A percentile compares a stretch with the other conserved stretches of the same genome.
Conservation (phyloP, 2,329 filamentous ascomycete genomes). For the Simplicillium aogashimaense region DNA sequence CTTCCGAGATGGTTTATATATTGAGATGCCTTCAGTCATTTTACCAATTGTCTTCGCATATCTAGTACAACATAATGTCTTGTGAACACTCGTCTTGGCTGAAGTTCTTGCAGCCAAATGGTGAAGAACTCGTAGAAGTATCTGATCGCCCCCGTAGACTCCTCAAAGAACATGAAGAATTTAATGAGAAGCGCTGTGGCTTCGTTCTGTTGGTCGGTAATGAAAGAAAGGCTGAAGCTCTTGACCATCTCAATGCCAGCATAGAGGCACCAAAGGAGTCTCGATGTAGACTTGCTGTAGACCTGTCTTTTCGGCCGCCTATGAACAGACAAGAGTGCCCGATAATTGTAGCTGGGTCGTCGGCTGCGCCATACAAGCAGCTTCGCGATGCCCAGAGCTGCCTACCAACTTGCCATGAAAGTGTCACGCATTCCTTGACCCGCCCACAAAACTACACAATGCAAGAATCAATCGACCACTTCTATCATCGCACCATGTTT, state of each 20-base stretch:
- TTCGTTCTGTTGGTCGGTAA: constrained; percentile 3
- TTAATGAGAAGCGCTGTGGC: background rate
- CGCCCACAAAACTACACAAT: background rate
- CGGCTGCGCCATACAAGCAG: no score
- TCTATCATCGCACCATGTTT: constrained; percentile 4
- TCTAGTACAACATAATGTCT: background rate
- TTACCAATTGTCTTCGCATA: no score
- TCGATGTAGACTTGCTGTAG: no score
- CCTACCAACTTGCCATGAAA: constrained; percentile 1
- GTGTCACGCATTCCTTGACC: background rate
- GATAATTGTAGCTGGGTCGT: no score
- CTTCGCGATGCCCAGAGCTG: background rate
- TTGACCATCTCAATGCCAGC: no score
- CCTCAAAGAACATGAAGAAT: background rate
- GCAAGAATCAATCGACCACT: background rate
- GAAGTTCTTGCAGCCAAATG: constrained; percentile 1
- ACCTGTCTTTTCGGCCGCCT: no score
- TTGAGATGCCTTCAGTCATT: no score
- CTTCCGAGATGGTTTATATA: no score
- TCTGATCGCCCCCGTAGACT: constrained; percentile 3
- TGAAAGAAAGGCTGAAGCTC: background rate
- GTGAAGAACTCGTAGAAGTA: constrained; percentile 1
- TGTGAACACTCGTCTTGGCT: constrained; percentile 1
- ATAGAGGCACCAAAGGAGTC: no score
- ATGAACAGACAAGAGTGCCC: no score